These are phyloP conservation scores for Wickerhamomyces hampshirensis DNA, from an alignment of 805 yeast genomes.

Conservation along the genomic window DNA sequence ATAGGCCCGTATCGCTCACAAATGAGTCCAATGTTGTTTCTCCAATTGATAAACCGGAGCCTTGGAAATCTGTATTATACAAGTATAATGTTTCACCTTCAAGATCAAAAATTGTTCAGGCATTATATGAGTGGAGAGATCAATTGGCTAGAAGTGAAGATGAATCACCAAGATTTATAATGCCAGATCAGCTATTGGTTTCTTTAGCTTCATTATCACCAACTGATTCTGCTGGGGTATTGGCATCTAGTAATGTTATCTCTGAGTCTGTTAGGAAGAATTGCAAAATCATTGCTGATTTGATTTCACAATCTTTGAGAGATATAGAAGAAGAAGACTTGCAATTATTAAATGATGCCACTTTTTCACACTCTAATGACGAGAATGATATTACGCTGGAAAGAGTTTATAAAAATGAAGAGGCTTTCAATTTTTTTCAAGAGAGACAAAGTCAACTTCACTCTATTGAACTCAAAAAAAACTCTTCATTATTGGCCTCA, in stretches of 20 bases:
- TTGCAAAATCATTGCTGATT: constrained; percentile 52
- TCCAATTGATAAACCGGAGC: constrained; percentile 52
- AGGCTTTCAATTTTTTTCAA: constrained; percentile 2
- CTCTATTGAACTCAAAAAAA: too few relatives aligned
- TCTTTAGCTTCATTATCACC: constrained; percentile 58
- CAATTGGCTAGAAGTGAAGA: constrained; percentile 65
- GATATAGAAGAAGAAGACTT: constrained; percentile 31
- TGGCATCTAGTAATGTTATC: constrained; percentile 39
- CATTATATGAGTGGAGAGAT: constrained; percentile 82
- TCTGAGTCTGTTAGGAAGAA: constrained; percentile 55
- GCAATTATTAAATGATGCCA: constrained; percentile 29
- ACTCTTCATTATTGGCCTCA: too few relatives aligned
- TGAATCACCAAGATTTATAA: constrained; percentile 77
- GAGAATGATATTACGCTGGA: constrained; percentile 8
- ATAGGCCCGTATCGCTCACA: constrained; percentile 36
- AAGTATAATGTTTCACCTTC: constrained; percentile 60
- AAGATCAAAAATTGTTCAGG: constrained; percentile 51
- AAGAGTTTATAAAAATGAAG: constrained; percentile 10
- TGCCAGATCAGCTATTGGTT: constrained; percentile 76
- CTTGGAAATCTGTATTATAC: constrained; percentile 58
- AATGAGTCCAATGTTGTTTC: constrained; percentile 35
- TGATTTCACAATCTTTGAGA: constrained; percentile 37
- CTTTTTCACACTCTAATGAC: neutral
- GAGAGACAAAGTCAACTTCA: neutral
- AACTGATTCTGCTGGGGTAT: constrained; percentile 49